Percentiles rank a stretch among this genome's conserved stretches.
These are phyloP conservation scores for Periconia digitata DNA, from an alignment of 2,329 filamentous ascomycete species.

Conservation along the genomic window DNA sequence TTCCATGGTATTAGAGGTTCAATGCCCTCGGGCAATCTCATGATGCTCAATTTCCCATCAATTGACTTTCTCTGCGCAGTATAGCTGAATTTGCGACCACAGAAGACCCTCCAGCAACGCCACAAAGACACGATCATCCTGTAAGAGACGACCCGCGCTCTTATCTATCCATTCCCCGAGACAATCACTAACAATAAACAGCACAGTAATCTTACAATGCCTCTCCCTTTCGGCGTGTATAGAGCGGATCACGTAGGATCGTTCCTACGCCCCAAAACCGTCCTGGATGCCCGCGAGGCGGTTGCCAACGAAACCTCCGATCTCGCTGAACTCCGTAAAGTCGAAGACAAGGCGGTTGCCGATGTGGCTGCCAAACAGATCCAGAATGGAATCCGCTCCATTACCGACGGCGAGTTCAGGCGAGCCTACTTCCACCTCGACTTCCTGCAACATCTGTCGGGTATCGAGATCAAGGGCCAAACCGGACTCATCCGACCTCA, in stretches of 20 bases:
- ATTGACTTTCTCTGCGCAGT: background rate
- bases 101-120: background rate
- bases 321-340: conserved; percentile 49
- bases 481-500: conserved; percentile 45
- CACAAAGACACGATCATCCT: background rate
- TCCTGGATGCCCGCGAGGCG: conserved; percentile 54
- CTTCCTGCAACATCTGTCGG: conserved; percentile 57
- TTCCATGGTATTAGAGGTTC: conserved; percentile 2
- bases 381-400: conserved; percentile 51
- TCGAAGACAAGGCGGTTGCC: conserved; percentile 56
- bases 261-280: conserved; percentile 54
- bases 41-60: background rate
- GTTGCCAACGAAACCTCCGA: conserved; percentile 48
- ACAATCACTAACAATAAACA: background rate
- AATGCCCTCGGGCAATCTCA: background rate
- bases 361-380: conserved; percentile 54
- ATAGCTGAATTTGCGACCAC: background rate
- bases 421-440: conserved; percentile 62
- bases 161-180: background rate
- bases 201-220: conserved; percentile 26
- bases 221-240: conserved; percentile 44
- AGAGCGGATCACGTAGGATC: conserved; percentile 60
- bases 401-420: conserved; percentile 61
- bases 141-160: background rate
- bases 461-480: conserved; percentile 56